Evolutionary conservation across 2,329 filamentous ascomycete species (phyloP), one percentile per base, ranked within the genome.

Genomic region (Aureobasidium sp.): DNA sequence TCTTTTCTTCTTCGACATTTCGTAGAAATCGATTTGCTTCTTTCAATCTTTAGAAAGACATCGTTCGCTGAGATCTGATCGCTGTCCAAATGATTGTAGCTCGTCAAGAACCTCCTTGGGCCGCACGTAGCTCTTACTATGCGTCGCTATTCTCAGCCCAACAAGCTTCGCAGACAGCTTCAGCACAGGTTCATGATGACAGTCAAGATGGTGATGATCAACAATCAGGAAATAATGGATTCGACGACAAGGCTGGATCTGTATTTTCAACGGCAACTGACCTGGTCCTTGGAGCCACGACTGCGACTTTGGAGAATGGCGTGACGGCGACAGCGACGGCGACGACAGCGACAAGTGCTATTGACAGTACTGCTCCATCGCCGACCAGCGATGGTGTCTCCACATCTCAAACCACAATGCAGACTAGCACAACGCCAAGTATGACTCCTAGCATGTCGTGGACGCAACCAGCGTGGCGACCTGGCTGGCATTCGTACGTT

Each of bases 51-150:
- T 39, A 34, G 7, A 7, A 34, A n/a, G 12, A 20, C 26, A 37
- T 50, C 5, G 32, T 12, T 37, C 12, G 13, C 7, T 55, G 3
- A 12, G 29, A 17, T 5, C 20, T 27, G 24, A 41, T 29, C 37
- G 8, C 20, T 44, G 15, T 24, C 26, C 12, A 34, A 8, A 59
- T 59, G 55, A 20, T 59, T 26, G 43, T 59, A 20, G 55, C 43
- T 26, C 55, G 55, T 37, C 55, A 59, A 47, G 39, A 57, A 12
- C 55, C 43, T n/a, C 41, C 55, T 6, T 47, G 43, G 55, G 55
- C 20, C n/a, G 41, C 29, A 37, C 51, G 51, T 27, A 53, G 24
- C 51, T 53, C 51, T 2, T 53, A 53, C 26, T 41, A 24, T 41
- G 34, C 51, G 13, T 53, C 51, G 24, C 8, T 41, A 8, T 53